Evolutionary conservation across 2,329 filamentous ascomycete genomes (phyloP), one percentile per base, ranked within the genome.

Genomic region (Ascochyta koolunga): DNA sequence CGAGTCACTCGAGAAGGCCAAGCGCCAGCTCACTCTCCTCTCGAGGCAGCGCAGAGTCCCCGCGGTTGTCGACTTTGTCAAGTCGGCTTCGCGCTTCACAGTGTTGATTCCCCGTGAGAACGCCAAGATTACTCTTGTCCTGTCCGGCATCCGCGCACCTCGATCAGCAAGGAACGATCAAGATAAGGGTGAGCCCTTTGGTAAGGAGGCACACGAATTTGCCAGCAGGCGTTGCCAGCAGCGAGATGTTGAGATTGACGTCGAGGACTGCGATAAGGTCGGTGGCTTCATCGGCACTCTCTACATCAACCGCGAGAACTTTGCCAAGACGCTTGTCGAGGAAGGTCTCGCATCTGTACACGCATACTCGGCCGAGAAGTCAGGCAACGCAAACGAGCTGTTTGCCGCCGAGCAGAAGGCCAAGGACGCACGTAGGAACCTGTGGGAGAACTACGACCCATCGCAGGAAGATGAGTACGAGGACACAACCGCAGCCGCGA

Each of bases 231-330:
- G 93, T 53, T 92, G 89, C 78, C 89, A 92, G 80, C 95, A 99
- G 80, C 88, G 95, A 49, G 95, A 99, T 75, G 93, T 95, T 42
- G 93, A 98, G 76, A 90, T 99, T 54, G 93, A 99, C 67, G 89
- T 99, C 18, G 88, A 96, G 74, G 92, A 93, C 67, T 90, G 91
- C 64, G 95, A 99, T 82, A 98, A 97, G 82, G 88, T 95, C 22
- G 95, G 95, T 67, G 95, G 95, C 32, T 99, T 99, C 80, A 98
- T 99, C 64, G 95, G 95, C 50, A 90, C 91, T 13, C 82, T 99
- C 21, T 97, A 92, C 75, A 85, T 99, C 74, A 93, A 92, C 80
- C 90, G 93, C 47, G 93, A 98, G 78, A 98, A 90, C 79, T 96
- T 99, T 71, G 91, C 93, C 68, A 97, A 96, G 81, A 76, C 91